A percentile compares a stretch with the other conserved stretches of the same genome.
These are phyloP conservation scores for Phytophthora cryptogea DNA, from an alignment of 352 stramenopile species.

Conservation along the genomic window DNA sequence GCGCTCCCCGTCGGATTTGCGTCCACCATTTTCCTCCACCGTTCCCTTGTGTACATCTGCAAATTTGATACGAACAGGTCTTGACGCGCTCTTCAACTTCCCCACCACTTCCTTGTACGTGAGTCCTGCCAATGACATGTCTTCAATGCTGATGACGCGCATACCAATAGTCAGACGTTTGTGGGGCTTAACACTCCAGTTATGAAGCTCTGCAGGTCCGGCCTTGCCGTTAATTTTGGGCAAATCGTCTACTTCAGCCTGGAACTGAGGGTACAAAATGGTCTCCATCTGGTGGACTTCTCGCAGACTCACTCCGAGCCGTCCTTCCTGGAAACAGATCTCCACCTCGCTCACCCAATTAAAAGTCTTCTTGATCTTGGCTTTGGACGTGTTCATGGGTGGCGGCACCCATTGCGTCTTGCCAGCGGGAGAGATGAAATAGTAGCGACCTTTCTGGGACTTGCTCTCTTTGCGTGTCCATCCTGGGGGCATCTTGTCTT, in stretches of 20 bases:
- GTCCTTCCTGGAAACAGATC: slow-evolving; percentile 83
- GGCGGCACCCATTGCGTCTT: slow-evolving; percentile 87
- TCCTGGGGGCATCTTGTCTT: slow-evolving; percentile 63
- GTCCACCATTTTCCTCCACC: slow-evolving; percentile 67
- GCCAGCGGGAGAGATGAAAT: slow-evolving; percentile 81
- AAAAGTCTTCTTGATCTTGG: slow-evolving; percentile 51
- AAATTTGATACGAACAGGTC: slow-evolving; percentile 81
- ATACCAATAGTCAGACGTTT: slow-evolving; percentile 84
- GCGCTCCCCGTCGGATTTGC: slow-evolving; percentile 39
- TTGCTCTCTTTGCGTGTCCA: slow-evolving; percentile 88
- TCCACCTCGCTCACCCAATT: slow-evolving; percentile 87
- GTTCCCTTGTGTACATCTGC: slow-evolving; percentile 82
- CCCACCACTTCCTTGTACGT: slow-evolving; percentile 86
- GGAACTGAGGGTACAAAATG: slow-evolving; percentile 84
- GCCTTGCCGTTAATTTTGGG: slow-evolving; percentile 88
- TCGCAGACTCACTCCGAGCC: slow-evolving; percentile 80
- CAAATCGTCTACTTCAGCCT: slow-evolving; percentile 88
- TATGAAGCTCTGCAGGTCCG: slow-evolving; percentile 84
- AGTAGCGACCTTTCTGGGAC: slow-evolving; percentile 84
- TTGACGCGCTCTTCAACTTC: slow-evolving; percentile 70
- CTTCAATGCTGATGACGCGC: slow-evolving; percentile 82
- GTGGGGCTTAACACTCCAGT: slow-evolving; percentile 88
- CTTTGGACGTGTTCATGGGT: slow-evolving; percentile 24
- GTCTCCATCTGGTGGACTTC: slow-evolving; percentile 78
- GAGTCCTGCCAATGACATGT: slow-evolving; percentile 64